Base-by-base conservation (phyloP, 176 grass and related monocot genomes). In the Bromus sterilis region DNA sequence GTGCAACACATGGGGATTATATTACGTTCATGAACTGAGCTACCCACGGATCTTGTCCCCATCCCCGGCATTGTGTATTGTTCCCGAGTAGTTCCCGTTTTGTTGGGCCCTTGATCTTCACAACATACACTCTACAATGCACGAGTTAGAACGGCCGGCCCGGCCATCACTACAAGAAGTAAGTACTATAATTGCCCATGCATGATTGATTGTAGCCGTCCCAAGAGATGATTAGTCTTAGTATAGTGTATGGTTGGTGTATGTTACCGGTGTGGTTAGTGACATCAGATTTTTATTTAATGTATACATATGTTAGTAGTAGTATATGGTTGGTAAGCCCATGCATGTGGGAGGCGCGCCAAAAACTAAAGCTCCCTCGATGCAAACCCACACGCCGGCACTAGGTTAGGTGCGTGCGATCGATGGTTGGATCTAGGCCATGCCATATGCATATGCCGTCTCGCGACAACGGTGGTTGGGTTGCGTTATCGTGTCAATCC, bases 21-120 rank as follows among this genome's bases (percentile, higher is more conserved):
- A 74, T 31, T 79, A 79, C 12, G 61, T n/a, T n/a, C n/a, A 33
- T 4, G 30, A 42, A 10, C 14, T 7, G 6, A 56, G 24, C 37
- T 43, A 90, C 66, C 75, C 11, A 35, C 75, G 66, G 58, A 66
- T 86, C 0, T 66, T 82, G 66, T 90, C 83, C 49, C 9, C 3
- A 4, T 2, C 1, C 16, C 14, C 1, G 5, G n/a, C 15, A 49
- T 2, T 51, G 5, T 46, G 4, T 4, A 15, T 4, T 51, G 48
- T 20, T 20, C 16, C n/a, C n/a, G n/a, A n/a, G n/a, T n/a, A n/a
- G 48, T 21, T 14, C 69, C 56, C 43, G 35, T 39, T 29, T 12
- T 18, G 15, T 20, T 16, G 61, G 30, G 59, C 59, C 58, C 58
- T 15, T 16, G 15, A n/a, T n/a, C n/a, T n/a, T n/a, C n/a, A n/a